phyloP scores from a whole-genome alignment of 2,329 filamentous ascomycete genomes.

The Pseudogymnoascus sp. region DNA sequence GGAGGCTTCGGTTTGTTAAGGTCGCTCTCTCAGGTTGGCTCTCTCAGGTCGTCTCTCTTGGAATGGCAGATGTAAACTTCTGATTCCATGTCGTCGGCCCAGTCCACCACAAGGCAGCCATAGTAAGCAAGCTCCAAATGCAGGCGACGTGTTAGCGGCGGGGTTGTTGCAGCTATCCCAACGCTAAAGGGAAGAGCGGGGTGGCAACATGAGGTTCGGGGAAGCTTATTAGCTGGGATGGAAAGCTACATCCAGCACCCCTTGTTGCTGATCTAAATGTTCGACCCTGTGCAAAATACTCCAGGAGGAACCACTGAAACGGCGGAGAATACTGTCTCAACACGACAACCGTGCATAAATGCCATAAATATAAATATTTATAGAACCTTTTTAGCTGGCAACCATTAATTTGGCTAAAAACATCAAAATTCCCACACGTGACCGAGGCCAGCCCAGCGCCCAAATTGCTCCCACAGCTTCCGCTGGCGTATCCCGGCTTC shows the following conservation, averaged over 20 bases:
- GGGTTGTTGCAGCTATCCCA: not conserved
- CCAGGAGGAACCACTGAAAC: not conserved
- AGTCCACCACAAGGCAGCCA: not conserved
- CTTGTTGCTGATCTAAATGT: not conserved
- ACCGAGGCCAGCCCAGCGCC: not conserved
- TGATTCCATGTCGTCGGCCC: too few relatives aligned
- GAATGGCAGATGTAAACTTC: not conserved
- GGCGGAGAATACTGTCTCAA: not conserved
- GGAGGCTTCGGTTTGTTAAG: not conserved
- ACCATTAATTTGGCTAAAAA: not conserved
- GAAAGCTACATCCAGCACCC: not conserved
- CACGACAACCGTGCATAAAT: not conserved
- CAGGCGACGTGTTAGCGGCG: not conserved
- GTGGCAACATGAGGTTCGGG: not conserved
- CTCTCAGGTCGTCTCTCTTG: not conserved
- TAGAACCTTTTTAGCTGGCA: not conserved
- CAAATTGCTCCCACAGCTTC: not conserved
- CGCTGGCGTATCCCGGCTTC: not conserved
- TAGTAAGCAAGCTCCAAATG: not conserved
- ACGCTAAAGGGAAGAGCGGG: not conserved
- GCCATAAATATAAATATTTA: not conserved
- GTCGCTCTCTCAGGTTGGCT: not conserved
- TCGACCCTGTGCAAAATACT: not conserved
- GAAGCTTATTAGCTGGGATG: not conserved
- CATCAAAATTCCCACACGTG: not conserved